Base-by-base conservation (phyloP, 1,284 basidiomycete genomes). In the Apiotrichum veenhuisii region DNA sequence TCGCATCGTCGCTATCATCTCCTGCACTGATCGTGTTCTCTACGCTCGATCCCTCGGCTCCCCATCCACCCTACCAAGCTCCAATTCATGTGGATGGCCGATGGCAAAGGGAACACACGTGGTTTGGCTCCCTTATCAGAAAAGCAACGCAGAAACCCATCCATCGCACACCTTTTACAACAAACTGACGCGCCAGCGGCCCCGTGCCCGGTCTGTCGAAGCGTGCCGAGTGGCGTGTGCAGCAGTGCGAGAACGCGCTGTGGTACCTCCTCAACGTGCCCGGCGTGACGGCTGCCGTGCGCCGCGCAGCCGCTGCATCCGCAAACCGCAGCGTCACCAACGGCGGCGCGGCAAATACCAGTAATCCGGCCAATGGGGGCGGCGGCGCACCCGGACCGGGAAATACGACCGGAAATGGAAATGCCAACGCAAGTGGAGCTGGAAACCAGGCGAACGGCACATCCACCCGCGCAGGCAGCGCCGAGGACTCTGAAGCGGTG, bases 181-280 rank as follows among this genome's bases (percentile, higher is more conserved):
- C 43, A 26, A 11, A 26, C 34, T 23, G n/a, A 36, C 41, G 15
- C n/a, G 26, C 2, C 37, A 64, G 63, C 17, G 64, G 64, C 12
- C 64, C 64, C 12, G 55, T 65, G 5, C 57, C 56, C 1, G 62
- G 62, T 7, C 55, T 61, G 37, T 55, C 59, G 18, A 54, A 55
- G 12, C 49, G 50, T 18, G 61, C 62, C 17, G 64, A 63, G 40
- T 51, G 54, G 34, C 58, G 64, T 9, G 61, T 60, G 15, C 54
- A 59, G 43, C 57, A 57, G 33, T 58, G 56, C 50, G 64, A 63
- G 46, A 57, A 63, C 25, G 61, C 64, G 1, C 50, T 65, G 20
- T 57, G 53, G 44, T 63, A 53, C 30, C 42, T 65, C 22, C 52
- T 63, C n/a, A 40, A 36, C 22, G 52, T 57, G n/a, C 61, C 59